Percentiles rank a stretch among this genome's conserved stretches.
Evolutionary conservation across 225 moss, liverwort and hornwort species (phyloP).

Genomic region (Thuidium tamariscinum): DNA sequence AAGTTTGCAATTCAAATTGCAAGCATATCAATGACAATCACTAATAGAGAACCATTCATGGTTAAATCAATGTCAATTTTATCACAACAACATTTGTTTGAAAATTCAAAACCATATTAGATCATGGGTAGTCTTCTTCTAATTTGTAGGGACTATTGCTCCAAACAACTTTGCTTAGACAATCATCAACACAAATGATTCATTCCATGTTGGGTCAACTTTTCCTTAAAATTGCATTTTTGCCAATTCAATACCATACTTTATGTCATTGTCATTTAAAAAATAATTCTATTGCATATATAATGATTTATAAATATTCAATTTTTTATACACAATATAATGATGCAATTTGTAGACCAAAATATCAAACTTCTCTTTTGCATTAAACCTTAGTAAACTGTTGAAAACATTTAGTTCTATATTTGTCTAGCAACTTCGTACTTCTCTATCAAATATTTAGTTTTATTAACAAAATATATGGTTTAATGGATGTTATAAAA

Average conservation of each 20-base stretch:
- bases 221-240: neutral
- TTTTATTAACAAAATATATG: neutral
- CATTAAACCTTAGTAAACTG: neutral
- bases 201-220: neutral
- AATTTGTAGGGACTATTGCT: fast-evolving
- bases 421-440: fast-evolving
- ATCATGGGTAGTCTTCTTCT: neutral
- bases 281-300: neutral
- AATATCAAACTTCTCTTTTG: neutral
- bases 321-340: neutral
- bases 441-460: neutral
- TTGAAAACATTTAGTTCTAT: neutral
- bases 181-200: neutral
- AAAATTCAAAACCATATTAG: neutral
- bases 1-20: neutral
- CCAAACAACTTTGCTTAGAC: neutral
- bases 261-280: neutral
- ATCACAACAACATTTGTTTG: neutral
- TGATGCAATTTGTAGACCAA: neutral
- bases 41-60: neutral
- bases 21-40: neutral
- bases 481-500: neutral
- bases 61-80: neutral
- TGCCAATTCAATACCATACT: neutral
- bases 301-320: no score